Base-by-base conservation (phyloP, 2,329 filamentous ascomycete genomes). In the Diaporthe humulicola region DNA sequence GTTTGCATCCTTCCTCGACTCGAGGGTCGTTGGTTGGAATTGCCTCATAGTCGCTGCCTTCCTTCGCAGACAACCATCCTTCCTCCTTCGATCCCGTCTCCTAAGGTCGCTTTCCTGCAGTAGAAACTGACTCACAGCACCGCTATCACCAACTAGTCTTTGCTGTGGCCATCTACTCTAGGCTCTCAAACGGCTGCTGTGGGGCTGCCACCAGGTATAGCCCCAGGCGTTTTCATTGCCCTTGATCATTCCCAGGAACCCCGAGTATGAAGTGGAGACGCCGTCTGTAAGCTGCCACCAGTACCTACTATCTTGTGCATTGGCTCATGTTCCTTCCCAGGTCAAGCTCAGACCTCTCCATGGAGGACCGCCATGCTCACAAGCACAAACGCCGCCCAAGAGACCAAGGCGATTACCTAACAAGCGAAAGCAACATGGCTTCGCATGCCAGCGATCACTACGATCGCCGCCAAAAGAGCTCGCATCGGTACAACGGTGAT, bases 181-280 rank as follows among this genome's bases (percentile, higher is more conserved):
- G 30, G 64, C 4, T 54, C 33, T 9, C n/a, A 69, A 40, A 19
- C 28, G 33, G 33, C 45, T 25, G 9, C 48, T 38, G 6, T 9
- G 38, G 28, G 45, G 17, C 64, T 38, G n/a, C n/a, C 48, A 19
- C 33, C 45, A 54, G 33, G 33, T 19, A 40, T 22, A n/a, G 15
- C 17, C 2, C 1, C 22, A 36, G 25, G 45, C 25, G 30, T 52
- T n/a, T 50, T 36, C 1, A 8, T 50, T 38, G 7, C 45, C 30
- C 61, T 67, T 67, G 45, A 67, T 17, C 45, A 38, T 15, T 36
- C 64, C n/a, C 33, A 54, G 30, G 33, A 52, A n/a, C 19, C 40
- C 19, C 60, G 14, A 73, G 56, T 22, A 74, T 40, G 57, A 70
- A 67, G 36, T 60, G 36, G 36, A 74, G 72, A 22, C 58, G 69